Base-by-base conservation (phyloP, 176 grass and related monocot genomes). In the Avena eriantha region DNA sequence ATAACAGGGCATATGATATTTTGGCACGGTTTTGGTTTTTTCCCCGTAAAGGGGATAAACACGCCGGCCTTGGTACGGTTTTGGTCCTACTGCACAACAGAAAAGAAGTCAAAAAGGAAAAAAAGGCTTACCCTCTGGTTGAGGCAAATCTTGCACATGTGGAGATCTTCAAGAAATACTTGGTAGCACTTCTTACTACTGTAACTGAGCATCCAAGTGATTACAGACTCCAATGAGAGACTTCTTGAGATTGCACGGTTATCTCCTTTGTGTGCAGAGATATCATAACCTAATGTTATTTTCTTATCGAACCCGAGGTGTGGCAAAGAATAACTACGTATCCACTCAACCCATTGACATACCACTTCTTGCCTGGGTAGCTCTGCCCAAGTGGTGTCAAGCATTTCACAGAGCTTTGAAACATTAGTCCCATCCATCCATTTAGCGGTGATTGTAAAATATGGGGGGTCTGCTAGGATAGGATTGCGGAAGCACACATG, bases 261-360 rank as follows among this genome's bases (percentile, higher is more conserved):
- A 85, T 93, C 78, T 53, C 21, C 48, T 4, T 15, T 75, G 19
- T 35, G 1, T 2, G 34, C 10, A 48, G 41, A 35, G 48, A 15
- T 57, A 80, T 81, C 69, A 22, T 60, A 73, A 73, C 78, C 88
- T 19, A 93, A 26, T 14, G 76, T 85, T 59, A 90, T 81, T 61
- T 16, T 78, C 2, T 29, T 26, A 86, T 90, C 82, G 53, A 88
- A 88, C 45, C 81, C 85, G 70, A 91, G 81, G 88, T 83, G 83
- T 36, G 81, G 74, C 21, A 50, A 76, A 43, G 84, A 91, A 43
- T 72, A 91, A 84, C 74, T 54, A 7, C 88, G 65, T 22, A 94
- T 66, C 89, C 89, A 94, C 53, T 94, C 89, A 60, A 91, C 81
- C 87, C 92, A 94, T 3, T 80, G 92, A 69, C 91, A 91, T 21